Evolutionary conservation across 2,329 filamentous ascomycete genomes (phyloP), one percentile per base, ranked within the genome.

Genomic region (Phialophora chinensis): DNA sequence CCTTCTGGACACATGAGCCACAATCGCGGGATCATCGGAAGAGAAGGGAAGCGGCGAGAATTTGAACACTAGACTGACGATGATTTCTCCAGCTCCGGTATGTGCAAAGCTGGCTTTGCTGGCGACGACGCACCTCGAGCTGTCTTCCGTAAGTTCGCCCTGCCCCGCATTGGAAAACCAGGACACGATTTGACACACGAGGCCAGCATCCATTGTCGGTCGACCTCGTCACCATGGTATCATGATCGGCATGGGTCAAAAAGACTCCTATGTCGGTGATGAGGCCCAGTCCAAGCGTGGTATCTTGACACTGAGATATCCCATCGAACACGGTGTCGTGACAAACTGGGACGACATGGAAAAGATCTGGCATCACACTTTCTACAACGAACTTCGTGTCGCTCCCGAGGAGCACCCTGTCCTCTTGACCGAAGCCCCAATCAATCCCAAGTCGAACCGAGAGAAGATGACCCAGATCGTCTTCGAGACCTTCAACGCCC

Each of bases 261-360:
- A 99, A 88, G 95, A 99, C 89, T 98, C 95, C 72, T 99, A 99
- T 81, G 95, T 99, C 78, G 95, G 95, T 88, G 95, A 99, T 86
- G 95, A 99, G 88, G 95, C 95, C 86, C 95, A 99, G 88, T 99
- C 95, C 82, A 99, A 99, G 93, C 94, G 95, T 95, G 95, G 95
- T 97, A 98, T 99, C 86, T 90, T 99, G 77, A 98, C 94, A 73
- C 89, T 99, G 82, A 91, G 95, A 87, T 99, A 99, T 86, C 95
- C 95, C 81, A 99, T 99, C 82, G 95, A 99, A 89, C 95, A 99
- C 90, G 95, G 95, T 95, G 95, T 99, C 79, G 95, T 99, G 81
- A 99, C 95, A 86, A 98, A 98, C 92, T 99, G 95, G 95, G 95
- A 99, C 83, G 95, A 98, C 84, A 98, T 98, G 95, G 95, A 98